These are phyloP conservation scores for Rhynchosporium secalis DNA, from an alignment of 2,329 filamentous ascomycete species.

Conservation along the genomic window DNA sequence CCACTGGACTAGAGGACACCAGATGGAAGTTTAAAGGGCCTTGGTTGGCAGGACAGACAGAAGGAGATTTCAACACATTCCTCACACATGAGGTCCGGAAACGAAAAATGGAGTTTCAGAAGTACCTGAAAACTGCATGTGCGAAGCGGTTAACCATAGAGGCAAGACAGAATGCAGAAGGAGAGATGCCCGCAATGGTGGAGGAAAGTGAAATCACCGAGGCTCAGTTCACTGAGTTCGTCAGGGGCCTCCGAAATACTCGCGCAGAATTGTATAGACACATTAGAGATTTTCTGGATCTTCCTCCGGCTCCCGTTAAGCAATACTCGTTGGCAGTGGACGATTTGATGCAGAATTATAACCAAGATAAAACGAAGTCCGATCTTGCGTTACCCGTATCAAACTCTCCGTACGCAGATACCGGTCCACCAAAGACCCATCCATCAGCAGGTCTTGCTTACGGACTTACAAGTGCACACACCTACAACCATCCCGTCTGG, in stretches of 20 bases:
- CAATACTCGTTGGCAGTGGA: not conserved
- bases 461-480: conserved; percentile 52
- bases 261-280: conserved; percentile 52
- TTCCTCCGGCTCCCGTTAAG: conserved; percentile 40
- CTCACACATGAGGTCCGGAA: conserved; percentile 54
- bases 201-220: conserved; percentile 48
- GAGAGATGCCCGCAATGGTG: conserved; percentile 34
- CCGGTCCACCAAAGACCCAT: conserved; percentile 60
- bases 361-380: conserved; percentile 1
- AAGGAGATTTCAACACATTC: conserved; percentile 60
- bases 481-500: conserved; percentile 60
- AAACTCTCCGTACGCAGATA: conserved; percentile 44
- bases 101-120: conserved; percentile 55
- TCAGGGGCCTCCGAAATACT: conserved; percentile 55
- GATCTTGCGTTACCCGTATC: conserved; percentile 38
- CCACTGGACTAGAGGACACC: conserved; percentile 43
- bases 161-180: conserved; percentile 45
- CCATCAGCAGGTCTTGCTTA: conserved; percentile 66
- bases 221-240: conserved; percentile 51
- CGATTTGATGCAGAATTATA: not conserved
- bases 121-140: conserved; percentile 52
- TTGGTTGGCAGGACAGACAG: conserved; percentile 63
- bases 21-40: conserved; percentile 69
- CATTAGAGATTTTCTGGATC: conserved; percentile 62
- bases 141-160: conserved; percentile 47